phyloP scores from a whole-genome alignment of 106 monocot species.

The Platanthera guangdongensis region DNA sequence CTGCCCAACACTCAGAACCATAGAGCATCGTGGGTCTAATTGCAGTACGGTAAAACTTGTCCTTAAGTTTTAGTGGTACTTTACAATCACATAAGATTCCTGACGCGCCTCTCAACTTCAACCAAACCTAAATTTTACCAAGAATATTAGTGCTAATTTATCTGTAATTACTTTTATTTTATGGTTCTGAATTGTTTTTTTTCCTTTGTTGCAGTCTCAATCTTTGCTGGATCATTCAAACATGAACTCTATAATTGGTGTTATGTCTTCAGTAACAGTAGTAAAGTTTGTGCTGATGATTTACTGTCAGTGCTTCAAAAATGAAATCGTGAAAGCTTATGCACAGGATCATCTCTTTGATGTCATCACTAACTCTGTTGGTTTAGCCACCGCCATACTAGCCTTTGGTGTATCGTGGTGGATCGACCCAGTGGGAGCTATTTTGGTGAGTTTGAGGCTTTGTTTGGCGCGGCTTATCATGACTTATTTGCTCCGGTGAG shows the following conservation, averaged over 20 bases:
- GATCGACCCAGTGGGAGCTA: constrained; percentile 83
- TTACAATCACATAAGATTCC: no score
- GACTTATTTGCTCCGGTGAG: no score
- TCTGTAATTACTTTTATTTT: background rate
- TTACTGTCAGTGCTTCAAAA: constrained; percentile 66
- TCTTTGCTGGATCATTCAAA: constrained; percentile 17
- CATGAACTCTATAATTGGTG: constrained; percentile 69
- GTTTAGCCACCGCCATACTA: constrained; percentile 56
- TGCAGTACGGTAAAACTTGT: no score
- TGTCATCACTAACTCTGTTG: constrained; percentile 82
- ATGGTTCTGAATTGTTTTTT: background rate
- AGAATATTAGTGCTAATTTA: no score
- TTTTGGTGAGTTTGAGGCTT: constrained; percentile 32
- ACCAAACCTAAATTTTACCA: no score
- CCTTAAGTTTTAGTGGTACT: no score
- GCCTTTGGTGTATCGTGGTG: constrained; percentile 54
- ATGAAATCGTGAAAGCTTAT: constrained; percentile 76
- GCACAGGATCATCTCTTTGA: constrained; percentile 92
- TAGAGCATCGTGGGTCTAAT: no score
- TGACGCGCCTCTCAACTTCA: no score
- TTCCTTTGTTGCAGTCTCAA: constrained; percentile 32
- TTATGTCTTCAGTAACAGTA: constrained; percentile 57
- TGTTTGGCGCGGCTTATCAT: no score
- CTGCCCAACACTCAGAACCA: no score
- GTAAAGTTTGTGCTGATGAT: constrained; percentile 72